Percentiles rank a stretch among this genome's conserved stretches.
Conservation (phyloP, 495 filamentous ascomycete species). For the Xylaria cubensis region DNA sequence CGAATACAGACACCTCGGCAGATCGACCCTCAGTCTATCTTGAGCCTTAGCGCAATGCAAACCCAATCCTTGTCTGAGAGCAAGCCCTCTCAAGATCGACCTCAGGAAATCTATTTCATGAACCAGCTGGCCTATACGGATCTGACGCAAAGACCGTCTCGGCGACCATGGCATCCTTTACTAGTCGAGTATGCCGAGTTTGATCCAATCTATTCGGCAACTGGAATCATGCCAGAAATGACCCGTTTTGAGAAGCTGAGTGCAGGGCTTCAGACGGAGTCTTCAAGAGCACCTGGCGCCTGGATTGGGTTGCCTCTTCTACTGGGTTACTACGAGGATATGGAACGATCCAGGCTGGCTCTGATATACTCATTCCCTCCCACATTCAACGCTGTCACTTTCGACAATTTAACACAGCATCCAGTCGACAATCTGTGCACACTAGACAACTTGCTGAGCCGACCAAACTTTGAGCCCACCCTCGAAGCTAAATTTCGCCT, state of each 20-base stretch:
- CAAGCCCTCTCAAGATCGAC: conserved; percentile 30
- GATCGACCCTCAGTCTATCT: conserved; percentile 55
- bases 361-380: conserved; percentile 84
- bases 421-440: conserved; percentile 59
- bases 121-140: conserved; percentile 53
- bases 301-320: conserved; percentile 66
- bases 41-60: conserved; percentile 50
- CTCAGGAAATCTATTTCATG: conserved; percentile 62
- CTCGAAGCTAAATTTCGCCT: conserved; percentile 84
- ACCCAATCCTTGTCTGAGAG: conserved; percentile 49
- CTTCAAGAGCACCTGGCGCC: conserved; percentile 63
- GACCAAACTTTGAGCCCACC: conserved; percentile 62
- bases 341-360: conserved; percentile 75
- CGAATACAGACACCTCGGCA: conserved; percentile 61
- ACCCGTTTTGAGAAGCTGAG: conserved; percentile 69
- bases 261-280: conserved; percentile 60
- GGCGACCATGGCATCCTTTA: conserved; percentile 56
- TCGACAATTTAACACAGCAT: conserved; percentile 55
- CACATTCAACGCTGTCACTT: conserved; percentile 64
- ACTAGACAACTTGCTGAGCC: conserved; percentile 53
- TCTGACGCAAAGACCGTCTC: conserved; percentile 42
- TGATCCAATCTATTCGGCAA: conserved; percentile 67
- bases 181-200: conserved; percentile 72
- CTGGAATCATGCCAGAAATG: conserved; percentile 67
- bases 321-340: conserved; percentile 86